Base-by-base conservation (phyloP, 1,284 basidiomycete genomes). In the Afroboletus lepidellus region DNA sequence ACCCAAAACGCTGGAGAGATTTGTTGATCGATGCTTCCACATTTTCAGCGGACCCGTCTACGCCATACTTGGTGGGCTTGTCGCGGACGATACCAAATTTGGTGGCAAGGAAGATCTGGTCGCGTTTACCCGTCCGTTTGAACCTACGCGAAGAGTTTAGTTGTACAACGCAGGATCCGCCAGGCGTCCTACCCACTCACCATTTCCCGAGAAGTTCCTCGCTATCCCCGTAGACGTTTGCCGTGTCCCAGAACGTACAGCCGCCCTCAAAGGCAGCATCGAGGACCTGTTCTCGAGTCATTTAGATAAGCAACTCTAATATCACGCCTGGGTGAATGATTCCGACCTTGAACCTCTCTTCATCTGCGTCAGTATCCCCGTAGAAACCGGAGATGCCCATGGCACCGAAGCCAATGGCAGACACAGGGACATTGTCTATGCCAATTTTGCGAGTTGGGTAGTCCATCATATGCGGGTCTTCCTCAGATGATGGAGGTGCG, bases 271-370 rank as follows among this genome's bases (percentile, higher is more conserved):
- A 43, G 18, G 48, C 34, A 23, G 34, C 25, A 7, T 50, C 41
- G n/a, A 50, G 53, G 21, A 73, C 61, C 66, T 41, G 9, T 1
- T 1, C 18, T 41, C 45, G 8, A n/a, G n/a, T n/a, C n/a, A n/a
- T n/a, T n/a, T n/a, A n/a, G n/a, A n/a, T n/a, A n/a, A n/a, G n/a
- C n/a, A n/a, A n/a, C n/a, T n/a, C n/a, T n/a, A n/a, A n/a, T n/a
- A n/a, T n/a, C n/a, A n/a, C n/a, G 3, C 29, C 15, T 12, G n/a
- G n/a, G 5, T 15, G 30, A 13, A 21, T 0, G 12, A 42, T 30
- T 36, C 57, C n/a, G 16, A 75, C 75, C 65, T 75, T 73, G 50
- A 77, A 66, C 5, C 76, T 69, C 46, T 75, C 71, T 52, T 77
- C 75, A 37, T 78, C 64, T 16, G 41, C 2, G 9, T 38, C 41